A percentile compares a stretch with the other conserved stretches of the same genome.
Evolutionary conservation across 805 yeast species (phyloP).

Genomic region (Schwanniomyces yamadae): DNA sequence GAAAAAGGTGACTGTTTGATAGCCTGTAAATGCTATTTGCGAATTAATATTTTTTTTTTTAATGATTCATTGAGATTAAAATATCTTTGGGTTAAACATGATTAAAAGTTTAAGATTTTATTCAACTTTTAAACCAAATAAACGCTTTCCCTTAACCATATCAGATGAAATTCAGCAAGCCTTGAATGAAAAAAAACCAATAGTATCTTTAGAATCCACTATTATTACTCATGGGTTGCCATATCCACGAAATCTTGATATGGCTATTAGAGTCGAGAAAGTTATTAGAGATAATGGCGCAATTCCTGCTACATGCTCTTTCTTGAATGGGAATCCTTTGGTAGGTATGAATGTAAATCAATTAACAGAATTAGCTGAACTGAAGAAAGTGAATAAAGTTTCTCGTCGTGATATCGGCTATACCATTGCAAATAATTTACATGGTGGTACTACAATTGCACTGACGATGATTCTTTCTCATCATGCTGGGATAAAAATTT

Average conservation of each 20-base stretch:
- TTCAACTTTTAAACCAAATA: neutral
- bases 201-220: constrained; percentile 83
- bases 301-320: constrained; percentile 83
- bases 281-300: constrained; percentile 62
- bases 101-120: constrained; percentile 5
- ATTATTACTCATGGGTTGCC: constrained; percentile 91
- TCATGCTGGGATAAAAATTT: constrained; percentile 74
- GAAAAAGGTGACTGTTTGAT: no score
- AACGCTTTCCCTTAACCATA: constrained; percentile 18
- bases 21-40: no score
- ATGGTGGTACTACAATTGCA: constrained; percentile 90
- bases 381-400: constrained; percentile 45
- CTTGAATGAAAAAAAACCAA: constrained; percentile 53
- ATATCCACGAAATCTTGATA: constrained; percentile 66
- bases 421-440: constrained; percentile 58
- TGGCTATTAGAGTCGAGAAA: constrained; percentile 70
- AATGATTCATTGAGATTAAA: no score
- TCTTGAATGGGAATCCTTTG: constrained; percentile 65
- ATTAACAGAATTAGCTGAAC: constrained; percentile 50
- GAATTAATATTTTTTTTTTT: no score
- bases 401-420: constrained; percentile 79
- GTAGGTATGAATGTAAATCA: constrained; percentile 61
- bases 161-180: constrained; percentile 66
- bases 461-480: constrained; percentile 82
- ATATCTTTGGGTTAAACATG: no score